Evolutionary conservation across 441 rosid species (phyloP).

Genomic region (Bocquillonia castaneifolia): DNA sequence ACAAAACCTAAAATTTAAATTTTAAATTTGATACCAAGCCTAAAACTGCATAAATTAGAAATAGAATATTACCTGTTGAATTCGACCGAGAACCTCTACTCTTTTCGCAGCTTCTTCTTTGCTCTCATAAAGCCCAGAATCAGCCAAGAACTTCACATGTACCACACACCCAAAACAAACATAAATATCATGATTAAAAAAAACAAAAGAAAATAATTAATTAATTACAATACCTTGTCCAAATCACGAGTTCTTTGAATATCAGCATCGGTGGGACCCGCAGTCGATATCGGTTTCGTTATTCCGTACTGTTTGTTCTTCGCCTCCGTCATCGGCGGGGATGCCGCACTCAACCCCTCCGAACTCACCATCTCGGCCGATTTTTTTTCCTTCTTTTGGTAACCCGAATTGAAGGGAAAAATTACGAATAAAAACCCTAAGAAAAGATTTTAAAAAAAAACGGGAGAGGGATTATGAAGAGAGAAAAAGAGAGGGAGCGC

Average conservation of each 20-base stretch:
- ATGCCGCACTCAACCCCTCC: conserved; percentile 27
- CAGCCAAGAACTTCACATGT: conserved; percentile 39
- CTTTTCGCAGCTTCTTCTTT: conserved; percentile 49
- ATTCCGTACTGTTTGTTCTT: conserved; percentile 45
- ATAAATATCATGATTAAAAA: background rate
- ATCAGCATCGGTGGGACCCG: conserved; percentile 55
- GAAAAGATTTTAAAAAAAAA: background rate
- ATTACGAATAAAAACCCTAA: background rate
- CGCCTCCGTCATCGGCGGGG: conserved; percentile 24
- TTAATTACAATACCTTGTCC: conserved; percentile 39
- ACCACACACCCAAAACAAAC: background rate
- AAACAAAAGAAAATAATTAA: background rate
- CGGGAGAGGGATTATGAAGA: background rate
- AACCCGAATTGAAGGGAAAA: too few species aligned
- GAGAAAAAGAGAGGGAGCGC: background rate
- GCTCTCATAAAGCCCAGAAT: conserved; percentile 59
- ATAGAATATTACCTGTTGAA: conserved; percentile 36
- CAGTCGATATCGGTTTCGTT: conserved; percentile 49
- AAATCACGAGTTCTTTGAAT: conserved; percentile 39
- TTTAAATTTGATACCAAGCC: too few species aligned
- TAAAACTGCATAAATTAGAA: too few species aligned
- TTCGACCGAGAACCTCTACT: conserved; percentile 45
- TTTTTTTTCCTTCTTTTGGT: too few species aligned
- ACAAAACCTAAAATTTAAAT: too few species aligned
- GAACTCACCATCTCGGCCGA: conserved; percentile 34